phyloP scores from a whole-genome alignment of 495 filamentous ascomycete genomes.

The Patellaria atrata region DNA sequence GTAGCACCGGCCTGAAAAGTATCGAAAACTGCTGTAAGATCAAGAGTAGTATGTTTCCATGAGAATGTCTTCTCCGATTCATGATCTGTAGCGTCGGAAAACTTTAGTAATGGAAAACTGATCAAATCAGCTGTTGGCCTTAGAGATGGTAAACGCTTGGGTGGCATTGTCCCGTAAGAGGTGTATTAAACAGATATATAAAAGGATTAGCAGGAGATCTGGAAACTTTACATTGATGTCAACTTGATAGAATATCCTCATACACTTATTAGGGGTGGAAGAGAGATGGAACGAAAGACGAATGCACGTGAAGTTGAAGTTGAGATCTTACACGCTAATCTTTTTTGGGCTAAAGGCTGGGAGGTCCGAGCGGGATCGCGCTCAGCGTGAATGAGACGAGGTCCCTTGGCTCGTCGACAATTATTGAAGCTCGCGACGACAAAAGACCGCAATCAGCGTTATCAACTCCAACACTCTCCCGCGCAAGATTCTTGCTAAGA shows the following conservation, averaged over 20 bases:
- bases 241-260: background rate
- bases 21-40: constrained; percentile 29
- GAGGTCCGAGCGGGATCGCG: too few relatives aligned
- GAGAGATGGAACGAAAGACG: background rate
- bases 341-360: too few relatives aligned
- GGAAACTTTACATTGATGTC: constrained; percentile 7
- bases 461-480: background rate
- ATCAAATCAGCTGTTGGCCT: constrained; percentile 2
- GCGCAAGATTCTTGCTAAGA: constrained; percentile 1
- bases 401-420: too few relatives aligned
- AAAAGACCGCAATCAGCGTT: background rate
- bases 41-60: constrained; percentile 20
- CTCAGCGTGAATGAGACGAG: too few relatives aligned
- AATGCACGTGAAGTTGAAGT: background rate
- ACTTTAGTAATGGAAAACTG: constrained; percentile 17
- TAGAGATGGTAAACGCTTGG: constrained; percentile 2
- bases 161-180: too few relatives aligned
- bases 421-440: background rate
- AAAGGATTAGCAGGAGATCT: background rate
- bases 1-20: constrained; percentile 15
- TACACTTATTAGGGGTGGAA: background rate
- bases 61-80: constrained; percentile 14
- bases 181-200: too few relatives aligned
- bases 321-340: too few relatives aligned
- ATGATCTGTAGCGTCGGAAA: constrained; percentile 18